Evolutionary conservation across 2,329 filamentous ascomycete species (phyloP).

Genomic region (Neofusicoccum kwambonambiense): DNA sequence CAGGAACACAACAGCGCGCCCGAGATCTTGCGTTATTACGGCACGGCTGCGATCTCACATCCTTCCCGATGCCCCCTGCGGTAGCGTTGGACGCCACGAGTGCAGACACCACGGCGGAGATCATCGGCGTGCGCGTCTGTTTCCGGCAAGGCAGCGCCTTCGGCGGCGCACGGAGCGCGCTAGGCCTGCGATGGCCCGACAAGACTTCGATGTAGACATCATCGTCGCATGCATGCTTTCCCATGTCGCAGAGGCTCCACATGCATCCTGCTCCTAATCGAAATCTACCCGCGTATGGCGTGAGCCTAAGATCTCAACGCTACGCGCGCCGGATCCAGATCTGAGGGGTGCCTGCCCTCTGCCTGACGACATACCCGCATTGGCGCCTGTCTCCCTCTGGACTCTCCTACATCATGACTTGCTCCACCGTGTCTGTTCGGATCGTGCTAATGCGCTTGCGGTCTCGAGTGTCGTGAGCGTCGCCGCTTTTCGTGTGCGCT

Average conservation of each 20-base stretch:
- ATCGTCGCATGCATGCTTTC: background rate
- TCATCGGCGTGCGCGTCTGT: background rate
- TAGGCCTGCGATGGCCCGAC: background rate
- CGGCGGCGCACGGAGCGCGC: background rate
- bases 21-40: slow-evolving; percentile 9
- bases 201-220: slow-evolving; percentile 7
- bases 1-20: background rate
- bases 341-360: background rate
- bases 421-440: background rate
- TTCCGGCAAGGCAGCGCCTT: background rate
- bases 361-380: slow-evolving; percentile 9
- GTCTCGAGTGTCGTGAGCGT: background rate
- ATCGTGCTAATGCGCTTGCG: slow-evolving; percentile 5
- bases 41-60: background rate
- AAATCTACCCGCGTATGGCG: slow-evolving; percentile 8
- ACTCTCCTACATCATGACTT: slow-evolving; percentile 16
- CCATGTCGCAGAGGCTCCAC: background rate
- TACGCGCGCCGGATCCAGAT: background rate
- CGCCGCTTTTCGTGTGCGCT: background rate
- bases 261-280: background rate
- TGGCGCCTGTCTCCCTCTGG: background rate
- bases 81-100: background rate
- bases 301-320: slow-evolving; percentile 4
- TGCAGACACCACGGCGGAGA: background rate
- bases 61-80: background rate